Base-by-base conservation (phyloP, 768 basidiomycete species). In the Macrolepiota fuliginosa region DNA sequence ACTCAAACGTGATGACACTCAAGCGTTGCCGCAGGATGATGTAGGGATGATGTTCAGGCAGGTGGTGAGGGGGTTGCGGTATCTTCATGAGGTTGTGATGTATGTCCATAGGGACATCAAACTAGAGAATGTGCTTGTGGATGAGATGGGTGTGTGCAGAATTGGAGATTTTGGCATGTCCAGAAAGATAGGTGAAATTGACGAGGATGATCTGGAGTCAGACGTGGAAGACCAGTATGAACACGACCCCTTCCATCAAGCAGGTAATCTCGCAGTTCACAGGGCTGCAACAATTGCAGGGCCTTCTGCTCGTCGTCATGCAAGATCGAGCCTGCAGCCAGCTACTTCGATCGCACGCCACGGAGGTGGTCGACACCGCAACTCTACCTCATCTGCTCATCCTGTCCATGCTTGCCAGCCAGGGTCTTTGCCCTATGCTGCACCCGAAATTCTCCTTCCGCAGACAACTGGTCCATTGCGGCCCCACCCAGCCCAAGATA, bases 41-140 rank as follows among this genome's bases (percentile, higher is more conserved):
- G 88, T 82, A 3, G 91, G 91, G 54, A 89, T 86, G 80, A 87
- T 93, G 83, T 93, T 95, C 70, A 81, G 88, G 57, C 92, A 96
- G 78, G 83, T 96, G 66, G 91, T 92, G 54, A 79, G 89, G 58
- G 93, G 91, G 19, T 74, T 95, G 69, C 82, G 86, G 56, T 95
- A 95, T 75, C 74, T 96, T 70, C 94, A 96, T 72, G 84, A 89
- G 62, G 83, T 84, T 45, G 89, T 86, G 27, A 75, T 81, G 7
- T 84, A 90, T 66, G 90, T 96, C 57, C 96, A 99, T 77, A 85
- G 94, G 67, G 97, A 99, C 76, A 79, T 99, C 73, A 99, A 99
- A 78, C 84, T 97, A 62, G 97, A 98, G 76, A 99, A 99, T 77
- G 87, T 98, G 53, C 84, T 98, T 46, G 88, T 96, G 56, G 93